Evolutionary conservation across 139 green algal species (phyloP), one percentile per base, ranked within the genome.

Genomic region (Chara braunii): DNA sequence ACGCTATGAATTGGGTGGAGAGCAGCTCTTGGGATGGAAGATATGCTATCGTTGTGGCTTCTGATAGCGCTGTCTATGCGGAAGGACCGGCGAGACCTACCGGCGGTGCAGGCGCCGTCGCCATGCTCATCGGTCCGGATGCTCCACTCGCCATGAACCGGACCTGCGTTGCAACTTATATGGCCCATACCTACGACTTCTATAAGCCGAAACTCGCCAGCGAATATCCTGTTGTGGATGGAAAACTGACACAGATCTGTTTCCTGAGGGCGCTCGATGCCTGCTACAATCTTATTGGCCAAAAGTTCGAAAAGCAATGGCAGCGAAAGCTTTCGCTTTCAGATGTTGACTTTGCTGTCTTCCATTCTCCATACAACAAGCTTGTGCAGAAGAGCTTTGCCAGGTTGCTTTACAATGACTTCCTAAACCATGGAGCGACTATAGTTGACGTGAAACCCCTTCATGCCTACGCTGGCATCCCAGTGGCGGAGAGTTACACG

Each of bases 331-430:
- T 78, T 53, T 62, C 67, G 9, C 22, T 87, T 43, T 44, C 34
- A 2, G 70, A 63, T 2, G 66, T 78, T 43, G 64, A 86, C 51
- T 81, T 81, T 48, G 81, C 74, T 51, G 14, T 88, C 7, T 76
- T 81, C 37, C 87, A 94, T 54, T 55, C 81, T 1, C 87, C 87
- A 9, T 91, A 86, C 73, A 80, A 85, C 72, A 90, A 89, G 76
- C 70, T 94, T 28, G 79, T 89, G 54, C 79, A 83, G 24, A 92
- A 90, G 70, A 81, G 78, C 0, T 81, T 87, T 51, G 75, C 79
- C 1, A 68, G 85, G 14, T 61, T 94, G 3, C 54, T 78, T 9
- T 77, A 86, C 51, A 51, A 81, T 22, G 87, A 94, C 64, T 74
- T 74, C n/a, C 14, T 70, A 5, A 22, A 35, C 11, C 22, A 67